A percentile compares a stretch with the other conserved stretches of the same genome.
Conservation (phyloP, 805 yeast species). For the Ogataea chonburiensis region DNA sequence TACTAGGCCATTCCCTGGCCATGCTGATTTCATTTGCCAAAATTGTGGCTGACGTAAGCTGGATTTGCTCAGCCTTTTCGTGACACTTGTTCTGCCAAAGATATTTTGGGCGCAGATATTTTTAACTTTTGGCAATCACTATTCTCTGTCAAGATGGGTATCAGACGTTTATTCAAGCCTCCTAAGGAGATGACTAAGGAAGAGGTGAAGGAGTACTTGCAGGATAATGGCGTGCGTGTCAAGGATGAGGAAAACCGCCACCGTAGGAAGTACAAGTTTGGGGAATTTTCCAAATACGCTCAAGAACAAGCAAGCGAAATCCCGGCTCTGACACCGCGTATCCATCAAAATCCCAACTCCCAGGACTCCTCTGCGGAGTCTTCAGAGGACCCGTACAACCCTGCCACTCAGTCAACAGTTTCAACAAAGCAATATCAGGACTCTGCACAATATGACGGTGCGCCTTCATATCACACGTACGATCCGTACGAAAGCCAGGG, state of each 20-base stretch:
- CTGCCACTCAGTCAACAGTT: slow-evolving; percentile 24
- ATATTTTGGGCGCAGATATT: slow-evolving; percentile 6
- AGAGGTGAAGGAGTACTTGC: slow-evolving; percentile 41
- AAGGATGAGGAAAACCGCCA: slow-evolving; percentile 31
- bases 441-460: slow-evolving; percentile 9
- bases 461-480: slow-evolving; percentile 24
- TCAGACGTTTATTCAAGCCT: slow-evolving; percentile 48
- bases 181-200: slow-evolving; percentile 47
- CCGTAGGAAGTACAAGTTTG: slow-evolving; percentile 41
- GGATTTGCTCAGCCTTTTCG: slow-evolving; percentile 5
- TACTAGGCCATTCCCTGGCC: no score
- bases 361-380: slow-evolving; percentile 15
- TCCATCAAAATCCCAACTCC: slow-evolving; percentile 14
- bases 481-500: slow-evolving; percentile 27
- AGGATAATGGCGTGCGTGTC: slow-evolving; percentile 42
- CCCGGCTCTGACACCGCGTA: slow-evolving; percentile 26
- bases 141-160: slow-evolving; percentile 39
- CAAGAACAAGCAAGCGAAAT: slow-evolving; percentile 34
- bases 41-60: no score
- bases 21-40: no score
- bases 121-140: slow-evolving; percentile 1
- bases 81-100: slow-evolving; percentile 9
- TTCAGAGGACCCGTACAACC: slow-evolving; percentile 22
- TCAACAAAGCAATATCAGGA: slow-evolving; percentile 12
- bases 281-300: slow-evolving; percentile 49